Conservation (phyloP, 371 early-diverging fungal genomes). For the Haplosporangium sp. region DNA sequence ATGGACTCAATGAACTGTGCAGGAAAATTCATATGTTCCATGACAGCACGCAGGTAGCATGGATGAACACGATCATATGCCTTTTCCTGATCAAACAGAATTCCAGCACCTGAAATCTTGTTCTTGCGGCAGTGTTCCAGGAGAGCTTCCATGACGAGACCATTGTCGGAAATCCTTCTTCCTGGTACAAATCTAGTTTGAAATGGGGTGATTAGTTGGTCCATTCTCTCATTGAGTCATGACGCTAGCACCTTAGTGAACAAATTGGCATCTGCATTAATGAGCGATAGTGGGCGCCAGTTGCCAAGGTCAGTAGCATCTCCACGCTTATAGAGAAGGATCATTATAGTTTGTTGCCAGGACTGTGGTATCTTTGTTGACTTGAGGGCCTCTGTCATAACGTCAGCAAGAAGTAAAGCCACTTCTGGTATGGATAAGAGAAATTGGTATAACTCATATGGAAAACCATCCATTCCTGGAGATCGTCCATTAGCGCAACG, state of each 20-base stretch:
- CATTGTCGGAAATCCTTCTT: conserved; percentile 24
- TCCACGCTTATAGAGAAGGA: conserved; percentile 23
- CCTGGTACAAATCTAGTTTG: conserved; percentile 24
- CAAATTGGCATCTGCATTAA: conserved; percentile 47
- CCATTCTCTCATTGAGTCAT: background rate
- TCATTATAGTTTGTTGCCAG: conserved; percentile 17
- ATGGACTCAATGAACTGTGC: background rate
- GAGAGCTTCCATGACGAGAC: background rate
- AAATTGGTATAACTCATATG: conserved; percentile 9
- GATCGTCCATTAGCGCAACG: background rate
- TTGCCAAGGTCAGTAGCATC: conserved; percentile 21
- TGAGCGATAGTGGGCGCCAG: conserved; percentile 19
- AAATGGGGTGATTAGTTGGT: background rate
- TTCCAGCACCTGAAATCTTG: background rate
- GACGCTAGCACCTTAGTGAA: conserved; percentile 35
- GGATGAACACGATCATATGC: conserved; percentile 34
- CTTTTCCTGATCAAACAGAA: conserved; percentile 23
- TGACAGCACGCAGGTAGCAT: background rate
- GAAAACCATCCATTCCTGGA: conserved; percentile 5
- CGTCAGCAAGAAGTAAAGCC: background rate
- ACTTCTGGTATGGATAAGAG: background rate
- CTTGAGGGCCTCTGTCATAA: background rate
- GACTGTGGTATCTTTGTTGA: background rate
- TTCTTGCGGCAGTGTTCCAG: conserved; percentile 11
- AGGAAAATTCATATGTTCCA: background rate